Percentiles rank a stretch among this genome's conserved stretches.
Conservation (phyloP, 257 asterid genomes). For the Nicotiana benthamiana region DNA sequence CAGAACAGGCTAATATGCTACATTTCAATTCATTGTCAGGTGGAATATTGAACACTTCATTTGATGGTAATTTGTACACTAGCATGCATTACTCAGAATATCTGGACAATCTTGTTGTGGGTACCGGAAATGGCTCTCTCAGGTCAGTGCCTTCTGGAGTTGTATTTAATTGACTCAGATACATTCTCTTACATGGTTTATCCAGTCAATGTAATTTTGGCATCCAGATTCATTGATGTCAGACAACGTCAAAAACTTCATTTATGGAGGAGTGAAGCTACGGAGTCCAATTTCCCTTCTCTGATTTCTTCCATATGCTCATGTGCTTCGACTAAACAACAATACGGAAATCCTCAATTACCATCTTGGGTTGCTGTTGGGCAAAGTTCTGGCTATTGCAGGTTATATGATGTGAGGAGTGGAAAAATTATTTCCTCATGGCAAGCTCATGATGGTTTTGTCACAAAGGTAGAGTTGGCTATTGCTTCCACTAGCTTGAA, state of each 20-base stretch:
- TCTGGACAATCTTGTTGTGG: slow-evolving; percentile 59
- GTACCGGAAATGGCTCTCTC: slow-evolving; percentile 93
- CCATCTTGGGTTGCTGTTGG: slow-evolving; percentile 97
- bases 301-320: slow-evolving; percentile 86
- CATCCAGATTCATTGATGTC: slow-evolving; percentile 81
- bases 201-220: background rate
- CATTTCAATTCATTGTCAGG: slow-evolving; percentile 67
- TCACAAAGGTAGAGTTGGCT: slow-evolving; percentile 67
- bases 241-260: slow-evolving; percentile 85
- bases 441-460: slow-evolving; percentile 98
- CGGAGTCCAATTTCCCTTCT: slow-evolving; percentile 67
- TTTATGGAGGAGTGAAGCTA: slow-evolving; percentile 71
- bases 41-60: slow-evolving; percentile 70
- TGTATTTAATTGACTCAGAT: background rate
- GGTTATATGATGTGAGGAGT: slow-evolving; percentile 79
- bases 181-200: background rate
- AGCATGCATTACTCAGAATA: slow-evolving; percentile 75
- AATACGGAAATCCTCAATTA: slow-evolving; percentile 27
- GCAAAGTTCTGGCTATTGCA: slow-evolving; percentile 76
- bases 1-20: slow-evolving; percentile 66
- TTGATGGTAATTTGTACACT: slow-evolving; percentile 80
- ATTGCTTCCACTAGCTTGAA: background rate
- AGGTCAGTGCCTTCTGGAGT: slow-evolving; percentile 40
- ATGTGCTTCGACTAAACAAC: slow-evolving; percentile 43
- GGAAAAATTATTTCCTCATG: slow-evolving; percentile 76